Evolutionary conservation across 2,329 filamentous ascomycete species (phyloP).

Genomic region (Neopestalotiopsis rosae): DNA sequence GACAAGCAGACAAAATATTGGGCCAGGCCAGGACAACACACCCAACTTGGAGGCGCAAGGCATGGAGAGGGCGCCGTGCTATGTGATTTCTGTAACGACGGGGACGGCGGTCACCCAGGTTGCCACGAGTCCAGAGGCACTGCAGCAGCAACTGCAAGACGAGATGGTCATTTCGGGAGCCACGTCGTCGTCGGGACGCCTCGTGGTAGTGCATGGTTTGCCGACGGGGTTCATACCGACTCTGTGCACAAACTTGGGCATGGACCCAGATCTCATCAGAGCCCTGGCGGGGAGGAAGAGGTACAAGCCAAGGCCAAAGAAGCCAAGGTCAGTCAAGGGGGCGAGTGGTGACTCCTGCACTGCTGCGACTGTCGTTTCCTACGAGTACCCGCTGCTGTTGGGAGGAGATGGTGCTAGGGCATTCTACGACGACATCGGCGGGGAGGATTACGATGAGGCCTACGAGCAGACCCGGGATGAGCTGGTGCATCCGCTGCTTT

Average conservation of each 20-base stretch:
- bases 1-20: not conserved
- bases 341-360: no score
- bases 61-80: not conserved
- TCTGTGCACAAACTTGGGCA: slow-evolving; percentile 27
- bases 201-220: slow-evolving; percentile 32
- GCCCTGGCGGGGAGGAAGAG: slow-evolving; percentile 33
- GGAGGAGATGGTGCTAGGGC: not conserved
- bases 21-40: not conserved
- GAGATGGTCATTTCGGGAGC: not conserved
- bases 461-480: not conserved
- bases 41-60: not conserved
- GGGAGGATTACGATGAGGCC: not conserved
- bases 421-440: not conserved
- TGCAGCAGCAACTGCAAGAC: not conserved
- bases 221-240: slow-evolving; percentile 27
- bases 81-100: not conserved
- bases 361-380: not conserved
- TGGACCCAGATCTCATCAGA: slow-evolving; percentile 38
- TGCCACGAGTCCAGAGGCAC: not conserved
- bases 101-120: not conserved
- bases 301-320: slow-evolving; percentile 27
- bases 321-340: no score
- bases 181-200: not conserved
- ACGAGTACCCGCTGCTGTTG: not conserved
- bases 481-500: not conserved